phyloP scores from a whole-genome alignment of 441 rosid species.

The Brassica hybrid region DNA sequence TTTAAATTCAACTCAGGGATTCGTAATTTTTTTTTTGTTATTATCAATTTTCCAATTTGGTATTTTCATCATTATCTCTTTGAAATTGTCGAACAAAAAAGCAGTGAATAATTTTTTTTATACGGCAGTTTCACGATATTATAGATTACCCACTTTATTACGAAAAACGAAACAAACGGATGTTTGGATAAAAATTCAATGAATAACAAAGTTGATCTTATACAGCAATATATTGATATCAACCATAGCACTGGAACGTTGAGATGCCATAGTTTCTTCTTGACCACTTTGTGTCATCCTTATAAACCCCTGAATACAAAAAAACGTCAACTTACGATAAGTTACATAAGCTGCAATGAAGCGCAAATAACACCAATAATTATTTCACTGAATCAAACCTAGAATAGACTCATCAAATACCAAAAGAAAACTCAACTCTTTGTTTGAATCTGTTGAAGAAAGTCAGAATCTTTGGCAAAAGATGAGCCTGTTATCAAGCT shows the following conservation, averaged over 20 bases:
- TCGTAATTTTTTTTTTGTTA: no score
- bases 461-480: background rate
- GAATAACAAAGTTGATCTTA: background rate
- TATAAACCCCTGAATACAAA: constrained; percentile 22
- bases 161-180: background rate
- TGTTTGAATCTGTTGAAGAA: background rate
- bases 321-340: background rate
- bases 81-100: background rate
- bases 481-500: background rate
- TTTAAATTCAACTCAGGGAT: no score
- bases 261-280: background rate
- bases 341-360: constrained; percentile 6
- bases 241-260: background rate
- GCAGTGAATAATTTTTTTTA: background rate
- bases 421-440: background rate
- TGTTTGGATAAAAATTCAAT: background rate
- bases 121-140: background rate
- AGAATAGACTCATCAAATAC: constrained; percentile 3
- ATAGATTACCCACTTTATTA: background rate
- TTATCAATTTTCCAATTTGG: no score
- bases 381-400: background rate
- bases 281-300: background rate
- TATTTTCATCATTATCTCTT: no score
- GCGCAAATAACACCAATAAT: background rate
- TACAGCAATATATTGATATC: background rate